Evolutionary conservation across 108 stramenopile species (phyloP).

Genomic region (Cyclotella baltica): DNA sequence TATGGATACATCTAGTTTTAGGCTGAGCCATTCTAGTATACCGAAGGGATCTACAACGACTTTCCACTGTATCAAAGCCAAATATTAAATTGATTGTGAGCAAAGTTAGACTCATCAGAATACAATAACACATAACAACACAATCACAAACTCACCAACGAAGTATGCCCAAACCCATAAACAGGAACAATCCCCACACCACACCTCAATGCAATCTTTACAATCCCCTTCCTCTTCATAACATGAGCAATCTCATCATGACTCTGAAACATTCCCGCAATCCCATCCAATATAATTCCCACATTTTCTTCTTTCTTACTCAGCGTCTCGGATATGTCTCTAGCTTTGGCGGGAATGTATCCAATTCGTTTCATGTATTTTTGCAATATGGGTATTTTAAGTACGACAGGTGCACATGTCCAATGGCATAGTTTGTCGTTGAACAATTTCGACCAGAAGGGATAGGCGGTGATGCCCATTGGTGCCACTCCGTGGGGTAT

Average conservation of each 20-base stretch:
- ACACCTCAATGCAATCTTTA: slow-evolving; percentile 71
- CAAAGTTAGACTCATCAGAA: neutral
- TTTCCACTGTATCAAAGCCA: slow-evolving; percentile 38
- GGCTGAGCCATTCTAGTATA: slow-evolving; percentile 53
- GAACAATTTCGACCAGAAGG: slow-evolving; percentile 71
- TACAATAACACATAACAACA: neutral
- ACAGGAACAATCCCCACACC: slow-evolving; percentile 71
- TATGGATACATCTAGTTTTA: slow-evolving; percentile 43
- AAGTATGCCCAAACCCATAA: slow-evolving; percentile 74
- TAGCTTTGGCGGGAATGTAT: slow-evolving; percentile 76
- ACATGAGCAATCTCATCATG: slow-evolving; percentile 61
- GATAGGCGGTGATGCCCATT: slow-evolving; percentile 71
- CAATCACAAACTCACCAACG: slow-evolving; percentile 9
- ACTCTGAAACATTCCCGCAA: slow-evolving; percentile 74
- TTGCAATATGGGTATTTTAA: slow-evolving; percentile 62
- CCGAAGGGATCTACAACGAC: slow-evolving; percentile 77
- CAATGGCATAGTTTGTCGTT: slow-evolving; percentile 67
- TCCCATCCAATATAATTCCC: slow-evolving; percentile 76
- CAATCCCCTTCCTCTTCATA: slow-evolving; percentile 69
- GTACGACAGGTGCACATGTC: slow-evolving; percentile 68
- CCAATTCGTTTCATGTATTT: slow-evolving; percentile 61
- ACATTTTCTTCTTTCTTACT: slow-evolving; percentile 72
- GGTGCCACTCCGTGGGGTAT: slow-evolving; percentile 74
- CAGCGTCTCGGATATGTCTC: slow-evolving; percentile 61
- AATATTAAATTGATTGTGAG: too few relatives aligned